Evolutionary conservation across 345 rosid genomes (phyloP).

Genomic region (Salix arbutifolia): DNA sequence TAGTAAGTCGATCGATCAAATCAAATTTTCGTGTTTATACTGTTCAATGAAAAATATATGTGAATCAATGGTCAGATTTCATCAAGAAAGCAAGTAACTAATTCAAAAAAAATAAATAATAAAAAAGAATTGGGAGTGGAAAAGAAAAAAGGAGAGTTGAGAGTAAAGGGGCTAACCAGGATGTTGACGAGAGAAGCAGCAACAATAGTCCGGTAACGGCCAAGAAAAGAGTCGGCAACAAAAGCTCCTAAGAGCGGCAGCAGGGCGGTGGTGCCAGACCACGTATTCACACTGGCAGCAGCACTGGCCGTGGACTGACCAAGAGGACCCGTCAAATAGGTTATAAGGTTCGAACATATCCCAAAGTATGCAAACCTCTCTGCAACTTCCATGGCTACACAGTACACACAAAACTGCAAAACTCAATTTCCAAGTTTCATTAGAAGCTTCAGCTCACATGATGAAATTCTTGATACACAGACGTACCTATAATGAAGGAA

Average conservation of each 20-base stretch:
- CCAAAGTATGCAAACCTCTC: constrained; percentile 8
- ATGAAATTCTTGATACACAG: too few species aligned
- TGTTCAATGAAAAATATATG: too few species aligned
- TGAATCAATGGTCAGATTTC: too few species aligned
- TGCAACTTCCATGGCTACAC: background rate
- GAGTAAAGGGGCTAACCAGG: background rate
- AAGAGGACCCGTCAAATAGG: background rate
- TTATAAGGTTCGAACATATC: constrained; percentile 4
- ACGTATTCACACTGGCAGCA: background rate
- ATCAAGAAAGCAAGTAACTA: too few species aligned
- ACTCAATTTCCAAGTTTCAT: background rate
- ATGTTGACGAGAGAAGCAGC: constrained; percentile 1
- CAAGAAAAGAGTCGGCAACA: constrained; percentile 15
- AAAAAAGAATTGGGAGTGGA: too few species aligned
- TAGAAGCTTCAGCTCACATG: too few species aligned
- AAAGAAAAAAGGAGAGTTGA: background rate
- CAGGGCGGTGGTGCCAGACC: constrained; percentile 3
- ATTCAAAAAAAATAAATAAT: too few species aligned
- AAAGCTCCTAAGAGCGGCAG: constrained; percentile 5
- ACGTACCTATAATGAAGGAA: constrained; percentile 1
- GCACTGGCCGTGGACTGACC: constrained; percentile 7
- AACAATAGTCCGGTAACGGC: constrained; percentile 1
- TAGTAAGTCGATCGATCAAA: too few species aligned
- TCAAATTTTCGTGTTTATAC: background rate
- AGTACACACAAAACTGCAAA: background rate